Base-by-base conservation (phyloP, 768 basidiomycete genomes). In the Amanita molliuscula region DNA sequence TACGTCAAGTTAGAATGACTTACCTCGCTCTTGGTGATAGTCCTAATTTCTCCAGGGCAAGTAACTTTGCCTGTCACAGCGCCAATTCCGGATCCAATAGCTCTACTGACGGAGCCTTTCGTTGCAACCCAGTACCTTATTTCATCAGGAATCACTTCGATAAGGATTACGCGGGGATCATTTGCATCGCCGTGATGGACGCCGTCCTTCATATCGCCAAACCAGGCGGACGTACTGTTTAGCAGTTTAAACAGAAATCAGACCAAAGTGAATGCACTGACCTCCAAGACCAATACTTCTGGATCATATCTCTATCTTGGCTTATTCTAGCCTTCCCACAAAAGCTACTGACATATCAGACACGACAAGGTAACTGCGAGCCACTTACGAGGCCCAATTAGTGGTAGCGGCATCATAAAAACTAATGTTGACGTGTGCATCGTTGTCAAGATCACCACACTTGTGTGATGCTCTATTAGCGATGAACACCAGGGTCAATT, bases 131-230 rank as follows among this genome's bases (percentile, higher is more conserved):
- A 95, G 60, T 90, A 94, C 48, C 82, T 76, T 55, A 96, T 84
- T 68, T 88, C 84, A 31, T 80, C 73, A 0, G 90, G 88, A 47
- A 83, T 64, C 48, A 96, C 77, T 62, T 89, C 79, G 55, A 95
- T 88, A 31, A 88, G 63, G 6, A 81, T 74, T 3, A 96, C 75
- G 21, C 92, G 78, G 0, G 91, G 88, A 55, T 95, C 93, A 42
- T 73, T 68, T 26, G 74, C 74, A 57, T 84, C 78, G n/a, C 91
- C 92, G 57, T 79, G 83, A 63, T 93, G 91, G 5, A 84, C 67
- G 15, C 87, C 88, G 55, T 95, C 91, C 28, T 82, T 82, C 48
- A 93, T 70, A 60, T 95, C 84, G 33, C 88, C 89, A 57, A 94
- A 94, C 75, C 89, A 96, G 0, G 82, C 84, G 7, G 75, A 62